Evolutionary conservation across 768 basidiomycete genomes (phyloP).

Genomic region (Porpolomopsis calyptriformis): DNA sequence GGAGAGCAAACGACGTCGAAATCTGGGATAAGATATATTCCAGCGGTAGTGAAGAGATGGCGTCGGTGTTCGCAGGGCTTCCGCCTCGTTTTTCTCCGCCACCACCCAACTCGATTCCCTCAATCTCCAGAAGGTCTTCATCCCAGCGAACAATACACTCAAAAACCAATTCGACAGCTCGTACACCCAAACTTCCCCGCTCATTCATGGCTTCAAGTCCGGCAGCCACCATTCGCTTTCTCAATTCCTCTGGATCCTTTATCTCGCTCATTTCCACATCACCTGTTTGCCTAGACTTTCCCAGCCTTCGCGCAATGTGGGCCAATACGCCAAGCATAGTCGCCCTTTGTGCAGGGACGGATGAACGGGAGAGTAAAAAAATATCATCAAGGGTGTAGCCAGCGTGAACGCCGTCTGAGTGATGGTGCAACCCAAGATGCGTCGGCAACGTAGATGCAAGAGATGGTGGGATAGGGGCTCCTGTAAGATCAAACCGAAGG

Average conservation of each 20-base stretch:
- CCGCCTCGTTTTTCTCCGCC: conserved; percentile 10
- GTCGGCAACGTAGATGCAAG: conserved; percentile 57
- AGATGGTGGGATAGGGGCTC: conserved; percentile 49
- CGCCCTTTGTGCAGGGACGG: conserved; percentile 72
- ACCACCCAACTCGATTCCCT: conserved; percentile 39
- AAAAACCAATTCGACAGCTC: conserved; percentile 66
- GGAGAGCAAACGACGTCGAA: conserved; percentile 27
- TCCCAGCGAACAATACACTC: conserved; percentile 64
- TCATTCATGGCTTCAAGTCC: conserved; percentile 58
- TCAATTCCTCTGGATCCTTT: conserved; percentile 31
- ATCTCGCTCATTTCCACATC: conserved; percentile 27
- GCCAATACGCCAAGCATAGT: conserved; percentile 69
- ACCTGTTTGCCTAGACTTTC: conserved; percentile 22
- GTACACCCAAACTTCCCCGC: conserved; percentile 53
- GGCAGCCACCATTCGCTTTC: conserved; percentile 55
- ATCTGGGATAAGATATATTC: conserved; percentile 44
- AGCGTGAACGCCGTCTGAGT: conserved; percentile 66
- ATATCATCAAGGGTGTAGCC: conserved; percentile 87
- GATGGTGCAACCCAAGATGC: conserved; percentile 84
- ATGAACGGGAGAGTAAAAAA: conserved; percentile 68
- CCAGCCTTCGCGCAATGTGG: conserved; percentile 37
- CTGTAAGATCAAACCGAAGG: conserved; percentile 71
- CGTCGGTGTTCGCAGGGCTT: neutral
- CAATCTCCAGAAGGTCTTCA: conserved; percentile 22
- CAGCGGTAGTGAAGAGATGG: conserved; percentile 27